Evolutionary conservation across 1,139 yeast species (phyloP).

Genomic region (Torulaspora globosa): DNA sequence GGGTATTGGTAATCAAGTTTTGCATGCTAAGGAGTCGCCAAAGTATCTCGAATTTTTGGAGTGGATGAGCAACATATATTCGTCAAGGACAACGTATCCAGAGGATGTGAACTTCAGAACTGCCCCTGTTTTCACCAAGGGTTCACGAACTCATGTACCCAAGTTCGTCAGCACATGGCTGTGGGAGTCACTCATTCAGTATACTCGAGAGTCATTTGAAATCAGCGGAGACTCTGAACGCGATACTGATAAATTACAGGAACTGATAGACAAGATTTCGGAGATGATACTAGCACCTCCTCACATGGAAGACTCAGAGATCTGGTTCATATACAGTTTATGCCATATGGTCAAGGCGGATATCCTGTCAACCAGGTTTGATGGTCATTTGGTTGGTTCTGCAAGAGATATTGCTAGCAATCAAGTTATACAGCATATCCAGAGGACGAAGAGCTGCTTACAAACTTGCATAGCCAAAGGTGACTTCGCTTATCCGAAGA

Average conservation of each 20-base stretch:
- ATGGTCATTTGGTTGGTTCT: constrained; percentile 17
- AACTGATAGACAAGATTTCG: constrained; percentile 28
- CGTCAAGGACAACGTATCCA: constrained; percentile 24
- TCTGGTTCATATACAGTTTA: constrained; percentile 33
- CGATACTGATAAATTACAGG: constrained; percentile 13
- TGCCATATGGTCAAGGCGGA: constrained; percentile 33
- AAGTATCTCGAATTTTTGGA: constrained; percentile 31
- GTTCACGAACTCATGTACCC: constrained; percentile 39
- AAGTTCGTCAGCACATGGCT: constrained; percentile 37
- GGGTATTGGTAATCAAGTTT: constrained; percentile 53
- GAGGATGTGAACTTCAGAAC: constrained; percentile 25
- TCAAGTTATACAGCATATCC: constrained; percentile 27
- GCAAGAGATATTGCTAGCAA: constrained; percentile 26
- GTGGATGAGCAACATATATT: constrained; percentile 34
- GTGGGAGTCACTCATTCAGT: constrained; percentile 35
- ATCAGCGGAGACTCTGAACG: constrained; percentile 3
- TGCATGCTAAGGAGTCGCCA: constrained; percentile 24
- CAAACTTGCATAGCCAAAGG: constrained; percentile 22
- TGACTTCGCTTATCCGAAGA: constrained; percentile 21
- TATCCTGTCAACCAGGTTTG: constrained; percentile 20
- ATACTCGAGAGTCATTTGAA: constrained; percentile 13
- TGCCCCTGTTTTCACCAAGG: constrained; percentile 39
- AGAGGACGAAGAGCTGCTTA: constrained; percentile 21
- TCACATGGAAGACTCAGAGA: constrained; percentile 34
- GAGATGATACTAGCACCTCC: constrained; percentile 34